phyloP scores from a whole-genome alignment of 768 basidiomycete genomes.

The Pulveroboletus frians region DNA sequence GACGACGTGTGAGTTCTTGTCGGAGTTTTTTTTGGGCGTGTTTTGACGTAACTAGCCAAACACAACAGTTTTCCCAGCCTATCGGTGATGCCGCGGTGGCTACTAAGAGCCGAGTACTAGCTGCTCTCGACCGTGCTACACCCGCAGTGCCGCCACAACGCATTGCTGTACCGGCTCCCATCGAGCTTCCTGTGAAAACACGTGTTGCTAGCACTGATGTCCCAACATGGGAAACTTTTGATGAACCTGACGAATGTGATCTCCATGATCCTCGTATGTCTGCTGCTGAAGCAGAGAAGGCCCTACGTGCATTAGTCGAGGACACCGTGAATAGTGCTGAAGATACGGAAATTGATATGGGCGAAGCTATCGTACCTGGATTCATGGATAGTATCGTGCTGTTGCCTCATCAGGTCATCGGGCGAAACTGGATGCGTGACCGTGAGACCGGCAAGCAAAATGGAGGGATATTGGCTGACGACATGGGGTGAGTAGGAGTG shows the following conservation, averaged over 20 bases:
- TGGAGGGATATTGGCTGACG: slow-evolving; percentile 91
- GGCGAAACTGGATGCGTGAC: slow-evolving; percentile 81
- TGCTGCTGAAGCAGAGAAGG: slow-evolving; percentile 66
- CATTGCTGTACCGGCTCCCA: slow-evolving; percentile 29
- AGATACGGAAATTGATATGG: slow-evolving; percentile 45
- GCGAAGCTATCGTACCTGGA: slow-evolving; percentile 68
- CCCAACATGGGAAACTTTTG: slow-evolving; percentile 30
- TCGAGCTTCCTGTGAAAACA: slow-evolving; percentile 23
- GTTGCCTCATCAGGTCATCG: slow-evolving; percentile 84
- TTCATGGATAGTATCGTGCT: slow-evolving; percentile 67
- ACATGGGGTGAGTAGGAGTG: slow-evolving; percentile 60
- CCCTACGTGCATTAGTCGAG: slow-evolving; percentile 69
- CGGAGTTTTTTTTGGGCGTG: background rate
- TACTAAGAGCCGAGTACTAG: slow-evolving; percentile 16
- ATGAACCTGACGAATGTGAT: slow-evolving; percentile 21
- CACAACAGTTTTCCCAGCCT: background rate
- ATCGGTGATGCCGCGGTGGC: background rate
- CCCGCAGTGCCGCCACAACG: slow-evolving; percentile 11
- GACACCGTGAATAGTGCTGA: slow-evolving; percentile 56
- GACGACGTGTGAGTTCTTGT: slow-evolving; percentile 6
- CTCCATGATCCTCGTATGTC: slow-evolving; percentile 33
- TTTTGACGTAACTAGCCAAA: slow-evolving; percentile 10
- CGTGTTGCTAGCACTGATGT: slow-evolving; percentile 11
- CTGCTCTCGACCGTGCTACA: slow-evolving; percentile 23
- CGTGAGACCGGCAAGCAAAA: slow-evolving; percentile 72